A percentile compares a stretch with the other conserved stretches of the same genome.
These are phyloP conservation scores for Cardamine chenopodiifolia DNA, from an alignment of 345 rosid genomes.

Conservation along the genomic window DNA sequence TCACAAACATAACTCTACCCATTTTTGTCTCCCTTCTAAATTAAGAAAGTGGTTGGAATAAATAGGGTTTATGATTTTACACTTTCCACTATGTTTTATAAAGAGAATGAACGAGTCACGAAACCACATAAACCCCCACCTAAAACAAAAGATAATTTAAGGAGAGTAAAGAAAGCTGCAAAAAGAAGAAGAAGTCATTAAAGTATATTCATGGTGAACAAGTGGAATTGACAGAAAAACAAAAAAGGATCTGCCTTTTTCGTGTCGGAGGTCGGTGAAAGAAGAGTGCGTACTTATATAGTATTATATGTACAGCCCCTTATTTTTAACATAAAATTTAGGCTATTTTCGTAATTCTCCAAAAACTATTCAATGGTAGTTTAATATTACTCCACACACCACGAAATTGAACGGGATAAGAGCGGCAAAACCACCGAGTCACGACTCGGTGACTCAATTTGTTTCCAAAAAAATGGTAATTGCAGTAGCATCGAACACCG, in stretches of 20 bases:
- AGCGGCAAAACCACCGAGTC: too few relatives aligned
- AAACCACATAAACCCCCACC: conserved; percentile 37
- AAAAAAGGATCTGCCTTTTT: conserved; percentile 37
- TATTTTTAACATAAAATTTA: too few relatives aligned
- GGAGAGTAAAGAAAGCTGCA: conserved; percentile 35
- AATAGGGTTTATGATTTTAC: not conserved
- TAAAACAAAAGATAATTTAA: conserved; percentile 16
- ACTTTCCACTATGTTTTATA: conserved; percentile 23
- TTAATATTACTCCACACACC: too few relatives aligned
- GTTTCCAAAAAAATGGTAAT: too few relatives aligned
- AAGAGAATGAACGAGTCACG: conserved; percentile 16
- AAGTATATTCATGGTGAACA: conserved; percentile 38
- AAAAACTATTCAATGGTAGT: too few relatives aligned
- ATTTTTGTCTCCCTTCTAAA: conserved; percentile 41
- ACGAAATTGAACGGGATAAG: too few relatives aligned
- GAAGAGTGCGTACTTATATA: conserved; percentile 39
- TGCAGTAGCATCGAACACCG: too few relatives aligned
- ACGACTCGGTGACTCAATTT: too few relatives aligned
- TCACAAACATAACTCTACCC: conserved; percentile 46
- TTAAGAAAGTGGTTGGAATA: not conserved
- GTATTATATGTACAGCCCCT: not conserved
- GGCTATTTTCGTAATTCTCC: too few relatives aligned
- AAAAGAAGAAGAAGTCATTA: conserved; percentile 38
- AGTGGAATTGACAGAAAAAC: conserved; percentile 34
- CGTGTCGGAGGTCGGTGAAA: conserved; percentile 43